phyloP scores from a whole-genome alignment of 768 basidiomycete genomes.

The Trametes villosa region DNA sequence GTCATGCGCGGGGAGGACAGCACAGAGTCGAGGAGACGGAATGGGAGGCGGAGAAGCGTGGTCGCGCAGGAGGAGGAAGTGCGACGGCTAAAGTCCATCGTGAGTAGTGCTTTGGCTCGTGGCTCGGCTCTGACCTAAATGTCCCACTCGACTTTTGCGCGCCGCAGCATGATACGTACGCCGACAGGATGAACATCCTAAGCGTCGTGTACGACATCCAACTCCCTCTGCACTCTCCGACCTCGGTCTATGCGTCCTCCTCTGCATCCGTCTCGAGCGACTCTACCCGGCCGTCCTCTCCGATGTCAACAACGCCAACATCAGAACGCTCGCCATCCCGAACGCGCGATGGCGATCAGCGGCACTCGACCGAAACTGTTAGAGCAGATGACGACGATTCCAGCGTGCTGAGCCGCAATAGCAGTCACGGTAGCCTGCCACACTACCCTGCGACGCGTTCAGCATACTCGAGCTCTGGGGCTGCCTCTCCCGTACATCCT shows the following conservation, averaged over 20 bases:
- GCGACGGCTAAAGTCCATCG: constrained; percentile 82
- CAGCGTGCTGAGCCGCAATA: constrained; percentile 6
- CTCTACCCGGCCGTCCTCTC: constrained; percentile 55
- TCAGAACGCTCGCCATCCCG: constrained; percentile 41
- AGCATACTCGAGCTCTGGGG: constrained; percentile 6
- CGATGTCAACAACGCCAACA: constrained; percentile 52
- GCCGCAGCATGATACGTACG: constrained; percentile 89
- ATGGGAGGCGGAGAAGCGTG: constrained; percentile 71
- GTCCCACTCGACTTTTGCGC: neutral
- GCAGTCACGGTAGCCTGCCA: constrained; percentile 17
- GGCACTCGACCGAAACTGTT: constrained; percentile 15
- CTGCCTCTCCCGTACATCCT: constrained; percentile 23
- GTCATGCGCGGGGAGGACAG: constrained; percentile 86
- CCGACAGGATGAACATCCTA: constrained; percentile 91
- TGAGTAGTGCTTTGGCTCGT: constrained; percentile 45
- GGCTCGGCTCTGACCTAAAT: neutral
- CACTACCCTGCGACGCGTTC: constrained; percentile 14
- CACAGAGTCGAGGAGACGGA: constrained; percentile 62
- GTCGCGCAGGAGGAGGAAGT: constrained; percentile 94
- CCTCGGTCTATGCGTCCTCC: constrained; percentile 52
- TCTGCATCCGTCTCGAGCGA: constrained; percentile 50
- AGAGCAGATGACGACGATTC: constrained; percentile 18
- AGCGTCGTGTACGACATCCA: constrained; percentile 89
- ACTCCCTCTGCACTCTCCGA: constrained; percentile 67
- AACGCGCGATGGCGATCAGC: constrained; percentile 31